Evolutionary conservation across 1,284 basidiomycete genomes (phyloP).

Genomic region (Boletus albobrunnescens): DNA sequence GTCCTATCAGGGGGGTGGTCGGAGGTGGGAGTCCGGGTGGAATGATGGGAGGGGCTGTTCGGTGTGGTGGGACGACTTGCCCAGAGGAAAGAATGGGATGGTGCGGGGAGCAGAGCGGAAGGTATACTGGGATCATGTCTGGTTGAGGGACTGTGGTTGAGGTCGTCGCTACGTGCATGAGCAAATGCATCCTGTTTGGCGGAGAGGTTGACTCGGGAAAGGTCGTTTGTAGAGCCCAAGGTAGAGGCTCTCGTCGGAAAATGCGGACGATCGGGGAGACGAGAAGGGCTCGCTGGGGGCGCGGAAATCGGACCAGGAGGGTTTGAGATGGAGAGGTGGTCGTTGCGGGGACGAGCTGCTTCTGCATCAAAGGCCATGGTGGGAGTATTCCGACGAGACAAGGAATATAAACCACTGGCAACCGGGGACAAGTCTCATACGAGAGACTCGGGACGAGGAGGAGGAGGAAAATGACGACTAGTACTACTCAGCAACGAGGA

Average conservation of each 20-base stretch:
- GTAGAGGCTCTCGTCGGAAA: constrained; percentile 62
- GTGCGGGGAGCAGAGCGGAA: constrained; percentile 37
- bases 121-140: constrained; percentile 20
- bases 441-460: too few species aligned
- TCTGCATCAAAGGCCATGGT: constrained; percentile 33
- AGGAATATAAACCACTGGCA: constrained; percentile 1
- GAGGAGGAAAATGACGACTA: constrained; percentile 5
- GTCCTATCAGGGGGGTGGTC: constrained; percentile 44
- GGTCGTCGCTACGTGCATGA: constrained; percentile 66
- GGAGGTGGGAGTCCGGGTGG: constrained; percentile 46
- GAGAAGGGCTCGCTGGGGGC: constrained; percentile 34
- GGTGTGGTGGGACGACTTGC: constrained; percentile 55
- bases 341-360: constrained; percentile 28
- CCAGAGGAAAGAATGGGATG: constrained; percentile 48
- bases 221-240: constrained; percentile 47
- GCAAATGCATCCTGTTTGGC: constrained; percentile 33
- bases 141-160: constrained; percentile 48
- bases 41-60: constrained; percentile 40
- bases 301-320: constrained; percentile 31
- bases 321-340: constrained; percentile 12
- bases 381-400: constrained; percentile 4
- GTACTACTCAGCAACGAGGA: constrained; percentile 18
- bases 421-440: constrained; percentile 16
- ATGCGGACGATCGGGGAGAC: constrained; percentile 47
- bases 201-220: constrained; percentile 45